A percentile compares a stretch with the other conserved stretches of the same genome.
phyloP scores from a whole-genome alignment of 225 moss, liverwort and hornwort genomes.

The Bryum argenteum region DNA sequence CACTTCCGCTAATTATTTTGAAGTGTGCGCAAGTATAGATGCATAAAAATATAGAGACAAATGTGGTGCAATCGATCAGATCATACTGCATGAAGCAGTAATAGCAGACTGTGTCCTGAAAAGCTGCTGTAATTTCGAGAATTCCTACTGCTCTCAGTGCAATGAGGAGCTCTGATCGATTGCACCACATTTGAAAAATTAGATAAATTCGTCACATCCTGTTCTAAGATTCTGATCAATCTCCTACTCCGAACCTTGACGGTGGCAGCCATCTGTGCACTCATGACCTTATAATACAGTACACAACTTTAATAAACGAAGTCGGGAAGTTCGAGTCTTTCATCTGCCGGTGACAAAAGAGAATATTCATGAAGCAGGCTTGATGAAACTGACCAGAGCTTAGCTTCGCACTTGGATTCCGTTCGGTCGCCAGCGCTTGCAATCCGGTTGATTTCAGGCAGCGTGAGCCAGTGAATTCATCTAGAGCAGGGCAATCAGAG shows the following conservation, averaged over 20 bases:
- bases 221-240: neutral
- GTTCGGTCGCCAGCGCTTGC: conserved; percentile 62
- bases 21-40: no score
- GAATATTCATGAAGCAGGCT: neutral
- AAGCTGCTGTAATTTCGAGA: neutral
- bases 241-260: neutral
- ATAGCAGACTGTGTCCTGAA: no score
- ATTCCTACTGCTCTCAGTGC: neutral
- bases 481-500: conserved; percentile 45
- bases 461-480: conserved; percentile 44
- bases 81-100: no score
- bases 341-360: neutral
- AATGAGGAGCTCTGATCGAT: neutral
- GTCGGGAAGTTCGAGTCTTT: neutral
- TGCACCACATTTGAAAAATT: neutral
- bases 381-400: conserved; percentile 37
- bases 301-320: neutral
- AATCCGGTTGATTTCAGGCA: conserved; percentile 65
- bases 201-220: neutral
- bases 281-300: neutral
- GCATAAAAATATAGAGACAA: no score
- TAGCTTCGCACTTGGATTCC: conserved; percentile 42
- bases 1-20: no score
- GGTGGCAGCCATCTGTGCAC: conserved; percentile 7
- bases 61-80: no score